Conservation (phyloP, 2,329 filamentous ascomycete species). For the Talaromyces verruculosus region DNA sequence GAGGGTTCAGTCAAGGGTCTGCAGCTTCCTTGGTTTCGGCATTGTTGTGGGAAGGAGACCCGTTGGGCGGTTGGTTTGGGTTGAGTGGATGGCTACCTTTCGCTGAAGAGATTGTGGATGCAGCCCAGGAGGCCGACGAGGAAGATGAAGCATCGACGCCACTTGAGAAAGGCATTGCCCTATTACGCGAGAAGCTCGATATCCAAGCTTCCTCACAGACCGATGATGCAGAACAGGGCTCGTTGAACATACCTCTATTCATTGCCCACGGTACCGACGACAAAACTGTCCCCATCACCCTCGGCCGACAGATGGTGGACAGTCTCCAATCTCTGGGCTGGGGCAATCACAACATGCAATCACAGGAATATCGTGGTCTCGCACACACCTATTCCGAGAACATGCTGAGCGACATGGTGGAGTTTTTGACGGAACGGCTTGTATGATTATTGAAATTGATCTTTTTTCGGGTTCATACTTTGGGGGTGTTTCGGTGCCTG, state of each 20-base stretch:
- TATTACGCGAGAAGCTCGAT: constrained; percentile 5
- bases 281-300: constrained; percentile 1
- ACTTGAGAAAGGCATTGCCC: not conserved
- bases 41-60: constrained; percentile 45
- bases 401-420: constrained; percentile 11
- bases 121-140: not conserved
- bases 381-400: constrained; percentile 11
- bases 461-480: not conserved
- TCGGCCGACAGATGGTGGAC: constrained; percentile 4
- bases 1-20: constrained; percentile 57
- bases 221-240: not conserved
- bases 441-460: constrained; percentile 6
- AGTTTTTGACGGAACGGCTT: constrained; percentile 14
- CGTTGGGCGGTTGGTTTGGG: constrained; percentile 8
- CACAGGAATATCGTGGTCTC: constrained; percentile 3
- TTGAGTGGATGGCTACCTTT: constrained; percentile 20
- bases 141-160: not conserved
- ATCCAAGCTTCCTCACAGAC: not conserved
- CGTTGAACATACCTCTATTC: constrained; percentile 14
- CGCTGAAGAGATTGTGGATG: constrained; percentile 1
- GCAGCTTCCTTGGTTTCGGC: constrained; percentile 48
- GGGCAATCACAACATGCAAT: not conserved
- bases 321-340: constrained; percentile 3
- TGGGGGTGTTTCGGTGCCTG: not conserved
- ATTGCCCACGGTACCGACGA: constrained; percentile 12